Percentiles rank a stretch among this genome's conserved stretches.
phyloP scores from a whole-genome alignment of 805 yeast genomes.

The Scheffersomyces ergatensis region DNA sequence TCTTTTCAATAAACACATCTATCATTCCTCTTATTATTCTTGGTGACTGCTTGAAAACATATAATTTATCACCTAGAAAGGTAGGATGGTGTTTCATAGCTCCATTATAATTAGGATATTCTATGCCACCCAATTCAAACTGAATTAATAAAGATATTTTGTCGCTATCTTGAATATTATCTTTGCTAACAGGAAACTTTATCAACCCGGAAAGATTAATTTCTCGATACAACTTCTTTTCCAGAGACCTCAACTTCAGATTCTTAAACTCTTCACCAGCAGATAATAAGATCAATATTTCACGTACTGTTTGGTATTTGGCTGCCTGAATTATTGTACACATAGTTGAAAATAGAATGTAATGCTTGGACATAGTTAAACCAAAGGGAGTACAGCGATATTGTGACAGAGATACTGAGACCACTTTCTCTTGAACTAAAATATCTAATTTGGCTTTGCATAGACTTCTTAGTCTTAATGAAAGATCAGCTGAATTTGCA shows the following conservation, averaged over 20 bases:
- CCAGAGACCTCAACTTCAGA: conserved; percentile 40
- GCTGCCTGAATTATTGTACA: conserved; percentile 23
- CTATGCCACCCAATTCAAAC: conserved; percentile 49
- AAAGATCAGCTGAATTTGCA: not conserved
- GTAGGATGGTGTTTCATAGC: conserved; percentile 34
- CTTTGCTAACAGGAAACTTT: conserved; percentile 31
- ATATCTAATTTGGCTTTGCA: conserved; percentile 16
- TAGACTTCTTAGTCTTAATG: not conserved
- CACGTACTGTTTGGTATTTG: conserved; percentile 10
- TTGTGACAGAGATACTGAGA: conserved; percentile 10
- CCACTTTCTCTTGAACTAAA: conserved; percentile 28
- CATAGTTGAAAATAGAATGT: conserved; percentile 44
- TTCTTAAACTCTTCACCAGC: conserved; percentile 39
- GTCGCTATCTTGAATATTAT: conserved; percentile 23
- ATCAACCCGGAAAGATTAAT: conserved; percentile 39
- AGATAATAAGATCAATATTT: conserved; percentile 25
- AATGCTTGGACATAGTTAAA: conserved; percentile 47
- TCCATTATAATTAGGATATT: conserved; percentile 43
- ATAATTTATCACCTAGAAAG: conserved; percentile 43
- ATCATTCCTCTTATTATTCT: conserved; percentile 44
- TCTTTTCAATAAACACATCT: conserved; percentile 40
- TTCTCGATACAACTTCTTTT: conserved; percentile 43
- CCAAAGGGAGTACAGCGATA: conserved; percentile 42
- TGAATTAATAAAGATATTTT: conserved; percentile 46
- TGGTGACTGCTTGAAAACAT: conserved; percentile 40